Evolutionary conservation across 2,329 filamentous ascomycete genomes (phyloP), one percentile per base, ranked within the genome.

Genomic region (Clonostachys rhizophaga): DNA sequence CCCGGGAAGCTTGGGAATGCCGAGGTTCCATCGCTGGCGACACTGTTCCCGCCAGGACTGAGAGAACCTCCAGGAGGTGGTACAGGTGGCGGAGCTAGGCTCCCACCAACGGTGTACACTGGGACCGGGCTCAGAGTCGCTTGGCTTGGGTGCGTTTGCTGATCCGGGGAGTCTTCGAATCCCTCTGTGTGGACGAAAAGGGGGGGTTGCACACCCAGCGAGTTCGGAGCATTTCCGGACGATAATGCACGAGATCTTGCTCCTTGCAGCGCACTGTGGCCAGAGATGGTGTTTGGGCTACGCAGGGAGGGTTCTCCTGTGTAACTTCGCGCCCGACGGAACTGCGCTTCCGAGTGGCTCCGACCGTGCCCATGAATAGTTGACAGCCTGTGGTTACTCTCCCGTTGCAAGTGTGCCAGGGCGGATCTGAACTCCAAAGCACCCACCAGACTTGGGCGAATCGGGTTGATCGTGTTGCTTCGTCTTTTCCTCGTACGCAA

Each of bases 341-440:
- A 34, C 20, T 65, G 57, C 40, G 61, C 52, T 10, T 66, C 62
- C 1, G 71, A 72, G 39, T 69, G 65, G 56, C 85, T 81, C 50
- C 87, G 79, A 20, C 83, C 67, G 52, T 83, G 78, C 50, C 83
- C 67, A 53, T 83, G 77, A 50, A 95, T 83, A 3, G 84, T 79
- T 40, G 83, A 79, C 16, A 87, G 78, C 55, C 84, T 83, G 24
- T 88, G 80, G 53, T 89, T 94, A 58, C 88, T 82, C 47, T 90
- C 88, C 53, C 84, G 87, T 58, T 95, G 85, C 48, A 99, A 69
- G 4, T 91, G 91, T n/a, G 89, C 86, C 42, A 99, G 72, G 4
- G 96, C 86, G 3, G 92, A 92, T 56, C 91, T 81, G 57, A 99
- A 99, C 66, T 99, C 94, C 48, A 99, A 74, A 9, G 89, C 94